Evolutionary conservation across 2,329 filamentous ascomycete species (phyloP), one percentile per base, ranked within the genome.

Genomic region (Cyphellophora europaea): DNA sequence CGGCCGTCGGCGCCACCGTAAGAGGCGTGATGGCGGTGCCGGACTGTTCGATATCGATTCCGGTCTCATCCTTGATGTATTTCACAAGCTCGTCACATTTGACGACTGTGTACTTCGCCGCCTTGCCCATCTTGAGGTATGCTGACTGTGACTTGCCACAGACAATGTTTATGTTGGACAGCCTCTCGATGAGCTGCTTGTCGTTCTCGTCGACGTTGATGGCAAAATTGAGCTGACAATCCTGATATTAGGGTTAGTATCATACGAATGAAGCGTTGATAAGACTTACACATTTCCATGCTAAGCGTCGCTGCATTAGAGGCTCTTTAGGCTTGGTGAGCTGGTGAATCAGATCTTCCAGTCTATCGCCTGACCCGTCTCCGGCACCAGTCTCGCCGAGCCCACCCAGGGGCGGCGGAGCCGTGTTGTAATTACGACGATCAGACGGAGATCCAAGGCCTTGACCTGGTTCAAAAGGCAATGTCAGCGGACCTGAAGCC

Each of bases 341-440:
- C 17, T 47, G 45, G 28, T 49, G 47, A 34, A 49, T 48, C 10
- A 49, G 37, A 38, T 49, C 47, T 25, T 49, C 47, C 10, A 49
- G 41, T 28, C 47, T 37, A 29, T 49, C 47, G 27, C 44, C 41
- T 16, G 36, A n/a, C 13, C 14, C 15, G 19, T 21, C 17, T 13
- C 15, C 31, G 14, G 43, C 37, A 6, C 18, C 31, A 31, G 31
- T 28, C n/a, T 19, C 21, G 14, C 31, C 30, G 37, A 12, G 17
- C 23, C 25, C n/a, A 12, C 27, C 35, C 13, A 47, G 25, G 18
- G 47, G 43, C 11, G 43, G 40, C 11, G 47, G 47, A 6, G 47
- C 47, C 12, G 46, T 35, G 32, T 49, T 47, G 33, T 49, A 47
- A 16, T 39, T 39, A 36, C 41, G 34, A 11, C 43, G 38, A 25